Base-by-base conservation (phyloP, 2,329 filamentous ascomycete species). In the Colletotrichum sp. region DNA sequence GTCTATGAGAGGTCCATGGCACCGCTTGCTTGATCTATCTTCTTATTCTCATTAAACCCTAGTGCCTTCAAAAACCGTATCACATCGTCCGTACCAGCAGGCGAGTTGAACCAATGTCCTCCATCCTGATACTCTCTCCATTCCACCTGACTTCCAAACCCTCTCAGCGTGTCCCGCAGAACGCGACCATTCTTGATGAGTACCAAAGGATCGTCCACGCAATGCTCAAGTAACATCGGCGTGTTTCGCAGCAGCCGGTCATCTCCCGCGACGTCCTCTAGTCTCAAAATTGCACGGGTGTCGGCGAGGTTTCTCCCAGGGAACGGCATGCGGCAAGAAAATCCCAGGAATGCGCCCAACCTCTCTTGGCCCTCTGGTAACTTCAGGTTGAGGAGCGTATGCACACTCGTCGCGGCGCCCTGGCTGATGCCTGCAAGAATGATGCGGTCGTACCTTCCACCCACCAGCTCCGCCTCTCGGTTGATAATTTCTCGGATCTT, bases 361-460 rank as follows among this genome's bases (percentile, higher is more conserved):
- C 79, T 73, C 0, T 71, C 63, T 2, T 72, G 71, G 0, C 48
- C 74, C 5, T 57, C 52, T 3, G 81, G 81, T 1, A 83, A 57
- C 3, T 79, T 71, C 9, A 87, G 73, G 60, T 83, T 85, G 48
- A 88, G 80, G 3, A 88, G 77, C 5, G 82, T 80, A 48, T 86
- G 84, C 3, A 83, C 79, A 28, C 82, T 80, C 6, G 87, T 86
- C 1, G 87, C 86, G 3, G 82, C 86, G 25, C 87, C 88, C 81
- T 87, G 86, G 70, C 87, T 87, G 68, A 89, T 87, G 0, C 88
- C 87, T 8, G 85, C 85, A 1, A 89, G 79, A 8, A 89, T 81
- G 27, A 90, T 78, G 8, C 79, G 79, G 22, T 87, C 82, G 78
- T 82, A 85, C 15, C 82, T 79, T 2, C 85, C 86, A 1, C 82